phyloP scores from a whole-genome alignment of 805 yeast species.

The Saccharomyces eubayanus region DNA sequence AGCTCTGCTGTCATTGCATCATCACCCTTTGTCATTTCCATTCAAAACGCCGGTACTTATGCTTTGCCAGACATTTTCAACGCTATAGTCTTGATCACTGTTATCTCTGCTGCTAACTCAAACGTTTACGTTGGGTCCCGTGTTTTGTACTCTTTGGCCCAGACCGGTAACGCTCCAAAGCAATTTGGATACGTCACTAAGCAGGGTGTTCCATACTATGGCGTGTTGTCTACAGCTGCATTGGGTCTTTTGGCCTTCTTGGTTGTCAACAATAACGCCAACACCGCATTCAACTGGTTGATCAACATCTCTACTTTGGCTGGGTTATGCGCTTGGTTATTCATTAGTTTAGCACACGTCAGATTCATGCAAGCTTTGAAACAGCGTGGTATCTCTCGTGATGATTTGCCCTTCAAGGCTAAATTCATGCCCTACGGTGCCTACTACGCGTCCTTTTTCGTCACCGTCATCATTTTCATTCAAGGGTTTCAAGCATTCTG shows the following conservation, averaged over 20 bases:
- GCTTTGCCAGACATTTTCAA: constrained; percentile 64
- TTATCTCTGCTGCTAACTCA: constrained; percentile 71
- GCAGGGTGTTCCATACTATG: constrained; percentile 51
- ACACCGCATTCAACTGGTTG: constrained; percentile 56
- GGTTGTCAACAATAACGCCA: constrained; percentile 42
- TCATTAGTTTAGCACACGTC: constrained; percentile 50
- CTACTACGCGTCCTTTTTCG: constrained; percentile 47
- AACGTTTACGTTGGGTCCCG: constrained; percentile 68
- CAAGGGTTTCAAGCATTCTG: constrained; percentile 63
- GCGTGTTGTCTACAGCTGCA: constrained; percentile 46
- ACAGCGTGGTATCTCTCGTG: constrained; percentile 53
- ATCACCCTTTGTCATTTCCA: constrained; percentile 64
- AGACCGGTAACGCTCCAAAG: constrained; percentile 51
- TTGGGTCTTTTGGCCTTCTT: constrained; percentile 55
- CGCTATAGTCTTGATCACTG: constrained; percentile 58
- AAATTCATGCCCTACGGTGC: constrained; percentile 55
- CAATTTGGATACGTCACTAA: constrained; percentile 45
- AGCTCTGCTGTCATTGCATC: constrained; percentile 37
- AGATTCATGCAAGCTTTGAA: constrained; percentile 56
- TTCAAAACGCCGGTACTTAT: constrained; percentile 56
- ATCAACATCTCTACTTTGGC: constrained; percentile 59
- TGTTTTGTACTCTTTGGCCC: constrained; percentile 55
- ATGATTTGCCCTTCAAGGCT: constrained; percentile 62
- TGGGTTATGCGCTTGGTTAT: constrained; percentile 61
- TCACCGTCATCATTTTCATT: constrained; percentile 50